Evolutionary conservation across 176 grass and related monocot species (phyloP), one percentile per base, ranked within the genome.

Genomic region (Elymus sibiricus): DNA sequence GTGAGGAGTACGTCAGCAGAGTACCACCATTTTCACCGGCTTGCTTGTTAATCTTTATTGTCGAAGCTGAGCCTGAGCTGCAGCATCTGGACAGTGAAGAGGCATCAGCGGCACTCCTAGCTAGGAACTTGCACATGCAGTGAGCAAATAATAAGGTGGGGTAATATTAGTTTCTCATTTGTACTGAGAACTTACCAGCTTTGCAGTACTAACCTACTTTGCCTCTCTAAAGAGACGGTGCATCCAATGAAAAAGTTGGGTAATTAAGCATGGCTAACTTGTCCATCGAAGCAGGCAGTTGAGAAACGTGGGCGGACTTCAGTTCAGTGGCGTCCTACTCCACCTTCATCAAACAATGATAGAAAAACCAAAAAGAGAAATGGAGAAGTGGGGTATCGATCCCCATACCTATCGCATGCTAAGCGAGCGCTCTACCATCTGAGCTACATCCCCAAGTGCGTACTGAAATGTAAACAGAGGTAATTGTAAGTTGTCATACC

Each of bases 361-460:
- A 49, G 46, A 14, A 1, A 46, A 46, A 12, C n/a, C n/a, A 12
- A 22, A 22, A 73, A 51, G 0, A 25, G 2, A 12, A 59, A 12
- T 97, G 88, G 92, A 97, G 92, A 97, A 88, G 92, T 84, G 78
- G 92, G 84, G 88, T 91, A 94, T 97, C 86, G 86, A 92, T 97
- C 88, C 95, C 90, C 92, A 86, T 94, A 70, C 95, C 88, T 97
- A 88, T 94, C 91, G 88, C 90, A 95, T 98, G 93, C 91, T 91
- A 98, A 95, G 95, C 91, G 88, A 94, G 93, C 88, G 84, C 90
- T 94, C 91, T 94, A 95, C 91, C 95, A 94, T 94, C 86, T 98
- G 93, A 98, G 93, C 93, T 94, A 94, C 95, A 94, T 98, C 84
- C 91, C 93, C 93, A 7, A 1, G 7, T 2, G 2, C 0, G 1